phyloP scores from a whole-genome alignment of 768 basidiomycete species.

The Tylopilus rubrobrunneus region DNA sequence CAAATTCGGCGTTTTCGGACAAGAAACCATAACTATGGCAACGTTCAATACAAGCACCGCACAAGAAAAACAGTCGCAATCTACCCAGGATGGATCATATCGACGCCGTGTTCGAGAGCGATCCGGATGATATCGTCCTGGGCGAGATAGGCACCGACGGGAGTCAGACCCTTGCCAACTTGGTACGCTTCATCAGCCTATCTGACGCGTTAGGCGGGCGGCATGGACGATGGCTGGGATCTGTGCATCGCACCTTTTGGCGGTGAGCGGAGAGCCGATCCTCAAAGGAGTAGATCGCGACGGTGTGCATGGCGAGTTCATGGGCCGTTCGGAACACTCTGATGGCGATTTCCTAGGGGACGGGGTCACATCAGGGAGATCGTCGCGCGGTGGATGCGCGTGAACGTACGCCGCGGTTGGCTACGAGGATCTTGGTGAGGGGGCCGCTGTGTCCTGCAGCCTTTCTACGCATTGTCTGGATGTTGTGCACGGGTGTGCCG shows the following conservation, averaged over 20 bases:
- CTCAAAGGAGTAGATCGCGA: constrained; percentile 97
- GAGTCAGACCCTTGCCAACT: constrained; percentile 94
- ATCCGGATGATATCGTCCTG: constrained; percentile 97
- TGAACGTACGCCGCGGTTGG: constrained; percentile 78
- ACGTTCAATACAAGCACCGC: constrained; percentile 2
- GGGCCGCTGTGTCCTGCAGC: constrained; percentile 88
- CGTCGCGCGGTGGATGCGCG: constrained; percentile 4
- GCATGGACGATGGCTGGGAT: constrained; percentile 27
- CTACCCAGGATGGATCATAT: constrained; percentile 99
- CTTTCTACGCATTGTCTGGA: constrained; percentile 88
- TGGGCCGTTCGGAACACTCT: constrained; percentile 98
- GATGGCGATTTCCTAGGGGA: constrained; percentile 89
- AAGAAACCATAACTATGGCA: constrained; percentile 86
- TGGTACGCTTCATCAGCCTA: constrained; percentile 98
- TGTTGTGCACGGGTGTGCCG: constrained; percentile 84
- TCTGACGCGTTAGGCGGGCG: constrained; percentile 7
- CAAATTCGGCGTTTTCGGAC: constrained; percentile 95
- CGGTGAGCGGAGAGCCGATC: constrained; percentile 96
- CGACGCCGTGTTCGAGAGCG: constrained; percentile 96
- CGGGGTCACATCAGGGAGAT: constrained; percentile 3
- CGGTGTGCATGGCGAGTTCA: constrained; percentile 98
- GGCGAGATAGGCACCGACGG: constrained; percentile 94
- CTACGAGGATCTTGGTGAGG: constrained; percentile 87
- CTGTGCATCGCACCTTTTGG: constrained; percentile 72
- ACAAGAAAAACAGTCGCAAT: constrained; percentile 10